Evolutionary conservation across 2,329 filamentous ascomycete genomes (phyloP).

Genomic region (Cercospora sp.): DNA sequence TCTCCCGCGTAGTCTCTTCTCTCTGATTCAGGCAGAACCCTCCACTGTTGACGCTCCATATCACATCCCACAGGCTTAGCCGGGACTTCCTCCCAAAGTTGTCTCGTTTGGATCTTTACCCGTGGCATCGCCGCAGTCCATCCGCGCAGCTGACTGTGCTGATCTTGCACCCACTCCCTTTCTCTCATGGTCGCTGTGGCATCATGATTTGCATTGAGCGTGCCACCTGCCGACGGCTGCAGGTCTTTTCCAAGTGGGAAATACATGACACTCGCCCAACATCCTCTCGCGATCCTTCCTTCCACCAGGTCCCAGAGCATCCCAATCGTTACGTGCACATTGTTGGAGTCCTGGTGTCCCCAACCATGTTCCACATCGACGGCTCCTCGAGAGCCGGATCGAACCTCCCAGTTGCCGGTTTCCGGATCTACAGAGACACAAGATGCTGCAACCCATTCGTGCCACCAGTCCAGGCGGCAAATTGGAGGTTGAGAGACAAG

Average conservation of each 20-base stretch:
- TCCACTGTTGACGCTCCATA: background rate
- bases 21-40: background rate
- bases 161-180: background rate
- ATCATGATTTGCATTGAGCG: background rate
- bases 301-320: constrained; percentile 8
- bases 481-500: constrained; percentile 21
- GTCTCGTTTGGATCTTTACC: constrained; percentile 2
- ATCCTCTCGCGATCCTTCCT: background rate
- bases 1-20: background rate
- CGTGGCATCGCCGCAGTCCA: background rate
- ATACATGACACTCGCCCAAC: constrained; percentile 1
- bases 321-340: background rate
- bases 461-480: constrained; percentile 19
- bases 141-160: background rate
- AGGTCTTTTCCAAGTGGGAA: constrained; percentile 1
- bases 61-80: background rate
- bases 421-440: background rate
- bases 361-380: background rate
- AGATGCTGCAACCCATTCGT: constrained; percentile 13
- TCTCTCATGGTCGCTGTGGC: background rate
- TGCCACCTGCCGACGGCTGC: background rate
- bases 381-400: background rate
- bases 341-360: constrained; percentile 5
- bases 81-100: constrained; percentile 1
- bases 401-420: background rate